Conservation (phyloP, 176 grass and related monocot species). For the Aegilops umbellulata region DNA sequence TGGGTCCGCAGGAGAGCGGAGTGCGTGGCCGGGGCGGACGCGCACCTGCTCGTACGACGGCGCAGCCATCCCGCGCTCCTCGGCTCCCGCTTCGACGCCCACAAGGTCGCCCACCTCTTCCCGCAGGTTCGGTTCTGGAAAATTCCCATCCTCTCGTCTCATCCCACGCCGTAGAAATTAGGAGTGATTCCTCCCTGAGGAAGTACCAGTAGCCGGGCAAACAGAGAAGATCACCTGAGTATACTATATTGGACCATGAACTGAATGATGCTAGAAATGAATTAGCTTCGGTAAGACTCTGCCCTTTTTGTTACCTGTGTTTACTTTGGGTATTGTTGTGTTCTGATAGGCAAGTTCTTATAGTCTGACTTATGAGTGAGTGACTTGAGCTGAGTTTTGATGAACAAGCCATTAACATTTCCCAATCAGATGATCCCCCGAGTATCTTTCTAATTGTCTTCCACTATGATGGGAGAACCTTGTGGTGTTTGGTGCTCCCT, state of each 20-base stretch:
- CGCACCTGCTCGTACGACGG: too few relatives aligned
- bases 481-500: neutral
- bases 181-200: conserved; percentile 11
- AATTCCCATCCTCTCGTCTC: too few relatives aligned
- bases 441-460: neutral
- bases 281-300: conserved; percentile 45
- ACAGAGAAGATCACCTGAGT: conserved; percentile 79
- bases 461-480: neutral
- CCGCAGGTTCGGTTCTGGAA: too few relatives aligned
- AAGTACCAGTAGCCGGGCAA: conserved; percentile 95
- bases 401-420: conserved; percentile 10
- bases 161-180: too few relatives aligned
- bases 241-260: conserved; percentile 94
- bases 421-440: neutral
- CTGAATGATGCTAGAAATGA: conserved; percentile 78
- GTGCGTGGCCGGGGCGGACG: too few relatives aligned
- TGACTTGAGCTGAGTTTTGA: neutral
- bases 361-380: neutral
- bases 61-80: too few relatives aligned
- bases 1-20: too few relatives aligned
- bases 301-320: neutral
- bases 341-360: neutral
- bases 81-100: too few relatives aligned
- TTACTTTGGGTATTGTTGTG: neutral
- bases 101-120: too few relatives aligned